phyloP scores from a whole-genome alignment of 306 rosid genomes.

The Abrus pulchellus region DNA sequence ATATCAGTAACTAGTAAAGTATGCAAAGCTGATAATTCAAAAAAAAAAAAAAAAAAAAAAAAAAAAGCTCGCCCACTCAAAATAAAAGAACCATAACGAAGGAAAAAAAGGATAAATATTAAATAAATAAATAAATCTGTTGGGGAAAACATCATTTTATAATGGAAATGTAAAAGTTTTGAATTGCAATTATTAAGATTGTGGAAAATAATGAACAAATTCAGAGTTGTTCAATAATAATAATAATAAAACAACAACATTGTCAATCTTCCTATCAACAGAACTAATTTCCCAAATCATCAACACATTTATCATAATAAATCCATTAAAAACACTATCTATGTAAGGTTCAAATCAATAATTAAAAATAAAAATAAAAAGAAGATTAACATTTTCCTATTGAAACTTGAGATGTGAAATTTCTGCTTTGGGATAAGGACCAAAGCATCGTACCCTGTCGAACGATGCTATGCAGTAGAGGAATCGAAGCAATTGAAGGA shows the following conservation, averaged over 20 bases:
- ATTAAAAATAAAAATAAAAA: background rate
- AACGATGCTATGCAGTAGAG: conserved; percentile 6
- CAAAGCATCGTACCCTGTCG: conserved; percentile 23
- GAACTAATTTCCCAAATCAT: background rate
- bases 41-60: background rate
- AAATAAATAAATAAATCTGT: background rate
- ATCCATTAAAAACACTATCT: background rate
- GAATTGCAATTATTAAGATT: background rate
- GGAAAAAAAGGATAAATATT: background rate
- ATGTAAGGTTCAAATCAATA: background rate
- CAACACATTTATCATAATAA: background rate
- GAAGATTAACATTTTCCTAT: background rate
- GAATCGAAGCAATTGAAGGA: conserved; percentile 1
- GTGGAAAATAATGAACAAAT: background rate
- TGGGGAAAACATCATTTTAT: background rate
- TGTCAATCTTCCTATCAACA: conserved; percentile 5
- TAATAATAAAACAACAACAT: background rate
- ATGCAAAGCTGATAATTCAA: conserved; percentile 12
- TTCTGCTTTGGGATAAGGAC: background rate
- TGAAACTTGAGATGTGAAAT: conserved; percentile 7
- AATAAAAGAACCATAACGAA: background rate
- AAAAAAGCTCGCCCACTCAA: background rate
- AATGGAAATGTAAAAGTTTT: background rate
- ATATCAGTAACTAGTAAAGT: conserved; percentile 16
- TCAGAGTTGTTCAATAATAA: background rate